Percentiles rank a stretch among this genome's conserved stretches.
Evolutionary conservation across 805 yeast species (phyloP).

Genomic region (Pichia pseudocactophila): DNA sequence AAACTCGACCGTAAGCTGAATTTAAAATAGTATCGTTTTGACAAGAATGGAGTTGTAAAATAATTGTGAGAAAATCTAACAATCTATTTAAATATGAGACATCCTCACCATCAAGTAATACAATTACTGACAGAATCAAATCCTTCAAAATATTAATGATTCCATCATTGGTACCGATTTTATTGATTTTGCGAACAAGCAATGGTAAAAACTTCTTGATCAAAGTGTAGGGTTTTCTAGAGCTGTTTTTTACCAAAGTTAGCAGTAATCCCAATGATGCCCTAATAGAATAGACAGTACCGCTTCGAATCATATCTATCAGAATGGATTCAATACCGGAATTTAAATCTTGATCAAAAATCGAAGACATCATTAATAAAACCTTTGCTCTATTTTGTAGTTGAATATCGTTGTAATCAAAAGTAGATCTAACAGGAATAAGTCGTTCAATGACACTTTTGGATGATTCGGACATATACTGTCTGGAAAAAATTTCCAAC

Average conservation of each 20-base stretch:
- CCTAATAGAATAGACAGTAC: constrained; percentile 7
- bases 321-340: constrained; percentile 18
- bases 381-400: constrained; percentile 25
- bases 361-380: constrained; percentile 21
- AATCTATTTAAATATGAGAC: constrained; percentile 7
- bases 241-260: constrained; percentile 6
- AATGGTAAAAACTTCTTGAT: constrained; percentile 12
- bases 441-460: constrained; percentile 25
- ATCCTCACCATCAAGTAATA: constrained; percentile 5
- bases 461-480: constrained; percentile 11
- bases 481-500: constrained; percentile 17
- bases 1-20: constrained; percentile 1
- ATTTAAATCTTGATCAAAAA: constrained; percentile 23
- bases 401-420: constrained; percentile 18
- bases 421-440: constrained; percentile 26
- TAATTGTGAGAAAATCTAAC: constrained; percentile 10
- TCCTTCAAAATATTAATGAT: constrained; percentile 10
- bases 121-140: constrained; percentile 10
- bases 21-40: background rate
- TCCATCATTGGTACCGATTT: constrained; percentile 1
- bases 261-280: constrained; percentile 7
- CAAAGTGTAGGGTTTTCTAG: constrained; percentile 15
- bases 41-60: constrained; percentile 11
- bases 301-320: constrained; percentile 12
- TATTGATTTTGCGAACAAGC: constrained; percentile 15